Percentiles rank a stretch among this genome's conserved stretches.
phyloP scores from a whole-genome alignment of 371 early-diverging fungal genomes.

The Circinella umbellata region DNA sequence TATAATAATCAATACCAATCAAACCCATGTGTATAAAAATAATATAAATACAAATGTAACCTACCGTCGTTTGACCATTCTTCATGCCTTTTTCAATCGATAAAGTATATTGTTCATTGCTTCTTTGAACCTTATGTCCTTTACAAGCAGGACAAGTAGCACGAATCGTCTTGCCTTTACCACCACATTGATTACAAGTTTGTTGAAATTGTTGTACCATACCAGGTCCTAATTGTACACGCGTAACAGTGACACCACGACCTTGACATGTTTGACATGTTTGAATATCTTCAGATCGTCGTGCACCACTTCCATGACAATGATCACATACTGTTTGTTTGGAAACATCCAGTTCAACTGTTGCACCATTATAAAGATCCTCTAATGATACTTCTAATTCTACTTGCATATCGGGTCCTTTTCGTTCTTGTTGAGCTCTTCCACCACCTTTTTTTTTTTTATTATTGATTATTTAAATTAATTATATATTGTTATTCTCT shows the following conservation, averaged over 20 bases:
- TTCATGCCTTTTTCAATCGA: conserved; percentile 88
- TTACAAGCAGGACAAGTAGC: conserved; percentile 82
- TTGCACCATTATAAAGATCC: conserved; percentile 86
- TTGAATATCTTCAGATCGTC: conserved; percentile 80
- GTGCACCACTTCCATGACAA: conserved; percentile 94
- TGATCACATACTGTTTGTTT: conserved; percentile 93
- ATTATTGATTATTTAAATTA: too few species aligned
- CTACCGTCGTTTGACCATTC: conserved; percentile 77
- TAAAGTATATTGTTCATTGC: conserved; percentile 81
- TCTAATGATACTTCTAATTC: conserved; percentile 83
- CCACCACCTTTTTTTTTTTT: not conserved
- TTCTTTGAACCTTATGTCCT: conserved; percentile 86
- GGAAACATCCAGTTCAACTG: conserved; percentile 87
- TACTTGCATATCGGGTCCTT: conserved; percentile 81
- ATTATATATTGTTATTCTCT: too few species aligned
- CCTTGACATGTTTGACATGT: conserved; percentile 85
- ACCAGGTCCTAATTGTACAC: conserved; percentile 90
- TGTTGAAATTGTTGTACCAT: conserved; percentile 94
- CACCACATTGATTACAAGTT: conserved; percentile 88
- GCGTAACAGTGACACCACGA: conserved; percentile 79
- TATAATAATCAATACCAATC: not conserved
- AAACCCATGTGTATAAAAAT: not conserved
- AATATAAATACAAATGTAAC: conserved; percentile 12
- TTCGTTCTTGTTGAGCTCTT: conserved; percentile 34
- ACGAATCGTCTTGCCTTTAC: conserved; percentile 86